phyloP scores from a whole-genome alignment of 2,329 filamentous ascomycete species.

The Alternaria dauci region DNA sequence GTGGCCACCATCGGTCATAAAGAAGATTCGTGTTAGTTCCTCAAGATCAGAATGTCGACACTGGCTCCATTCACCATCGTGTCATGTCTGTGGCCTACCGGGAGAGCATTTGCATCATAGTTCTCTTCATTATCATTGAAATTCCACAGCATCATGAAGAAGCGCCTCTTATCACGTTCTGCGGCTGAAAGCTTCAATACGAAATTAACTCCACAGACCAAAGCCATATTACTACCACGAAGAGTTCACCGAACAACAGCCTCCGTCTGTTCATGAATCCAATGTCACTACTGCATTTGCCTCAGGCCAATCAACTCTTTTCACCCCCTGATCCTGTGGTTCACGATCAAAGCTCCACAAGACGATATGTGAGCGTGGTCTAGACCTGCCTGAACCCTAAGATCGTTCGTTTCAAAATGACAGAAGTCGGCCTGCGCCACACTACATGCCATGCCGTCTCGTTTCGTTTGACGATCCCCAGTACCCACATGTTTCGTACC shows the following conservation, averaged over 20 bases:
- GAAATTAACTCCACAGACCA: neutral
- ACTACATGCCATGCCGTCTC: neutral
- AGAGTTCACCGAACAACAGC: neutral
- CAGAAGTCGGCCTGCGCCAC: neutral
- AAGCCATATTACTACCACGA: neutral
- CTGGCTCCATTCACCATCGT: neutral
- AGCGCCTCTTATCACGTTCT: neutral
- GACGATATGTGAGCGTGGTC: neutral
- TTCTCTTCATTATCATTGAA: neutral
- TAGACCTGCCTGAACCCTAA: neutral
- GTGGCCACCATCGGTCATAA: slow-evolving; percentile 16
- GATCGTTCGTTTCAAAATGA: slow-evolving; percentile 3
- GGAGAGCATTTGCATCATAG: neutral
- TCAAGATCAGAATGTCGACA: neutral
- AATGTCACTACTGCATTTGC: neutral
- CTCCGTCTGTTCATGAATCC: neutral
- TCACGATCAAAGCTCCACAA: neutral
- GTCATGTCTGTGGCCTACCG: neutral
- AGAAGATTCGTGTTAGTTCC: neutral
- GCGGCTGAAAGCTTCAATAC: neutral
- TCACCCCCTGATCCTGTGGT: neutral
- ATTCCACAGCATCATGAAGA: neutral
- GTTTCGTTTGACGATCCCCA: slow-evolving; percentile 1
- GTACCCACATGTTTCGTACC: slow-evolving; percentile 2
- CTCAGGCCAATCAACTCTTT: neutral